Percentiles rank a stretch among this genome's conserved stretches.
Conservation (phyloP, 768 basidiomycete species). For the Fistulinella prunicolor region DNA sequence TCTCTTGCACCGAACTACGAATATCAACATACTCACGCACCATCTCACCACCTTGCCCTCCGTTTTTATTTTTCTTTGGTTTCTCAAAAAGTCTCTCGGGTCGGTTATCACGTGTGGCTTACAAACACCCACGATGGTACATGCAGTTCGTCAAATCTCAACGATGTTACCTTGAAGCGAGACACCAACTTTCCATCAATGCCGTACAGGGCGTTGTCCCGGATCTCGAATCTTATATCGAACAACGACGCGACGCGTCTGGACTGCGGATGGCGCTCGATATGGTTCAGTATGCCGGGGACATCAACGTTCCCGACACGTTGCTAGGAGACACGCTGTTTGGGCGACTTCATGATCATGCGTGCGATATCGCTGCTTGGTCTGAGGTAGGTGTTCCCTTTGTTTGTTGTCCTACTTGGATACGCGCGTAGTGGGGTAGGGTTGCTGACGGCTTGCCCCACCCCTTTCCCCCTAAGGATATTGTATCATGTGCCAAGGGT, state of each 20-base stretch:
- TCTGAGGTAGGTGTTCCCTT: constrained; percentile 43
- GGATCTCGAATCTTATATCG: constrained; percentile 46
- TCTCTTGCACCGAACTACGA: too few relatives aligned
- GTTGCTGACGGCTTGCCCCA: background rate
- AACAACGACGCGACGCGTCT: constrained; percentile 44
- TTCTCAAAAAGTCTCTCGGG: constrained; percentile 40
- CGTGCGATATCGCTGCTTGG: constrained; percentile 50
- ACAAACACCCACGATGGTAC: constrained; percentile 40
- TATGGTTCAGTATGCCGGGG: constrained; percentile 51
- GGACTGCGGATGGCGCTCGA: constrained; percentile 50
- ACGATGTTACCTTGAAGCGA: constrained; percentile 33
- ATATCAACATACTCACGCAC: background rate
- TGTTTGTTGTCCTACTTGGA: background rate
- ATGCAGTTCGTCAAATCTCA: constrained; percentile 40
- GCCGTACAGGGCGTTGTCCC: constrained; percentile 27
- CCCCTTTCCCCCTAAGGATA: constrained; percentile 43
- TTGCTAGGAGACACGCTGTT: constrained; percentile 28
- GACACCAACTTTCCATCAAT: constrained; percentile 27
- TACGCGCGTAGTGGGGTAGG: background rate
- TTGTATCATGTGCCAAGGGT: constrained; percentile 50
- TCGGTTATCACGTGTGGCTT: constrained; percentile 34
- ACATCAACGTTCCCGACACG: constrained; percentile 38
- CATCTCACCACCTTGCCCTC: too few relatives aligned
- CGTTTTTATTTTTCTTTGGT: too few relatives aligned
- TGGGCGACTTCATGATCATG: constrained; percentile 35